Percentiles rank a stretch among this genome's conserved stretches.
phyloP scores from a whole-genome alignment of 208 protist species.

The Vickermania spadyakhi region DNA sequence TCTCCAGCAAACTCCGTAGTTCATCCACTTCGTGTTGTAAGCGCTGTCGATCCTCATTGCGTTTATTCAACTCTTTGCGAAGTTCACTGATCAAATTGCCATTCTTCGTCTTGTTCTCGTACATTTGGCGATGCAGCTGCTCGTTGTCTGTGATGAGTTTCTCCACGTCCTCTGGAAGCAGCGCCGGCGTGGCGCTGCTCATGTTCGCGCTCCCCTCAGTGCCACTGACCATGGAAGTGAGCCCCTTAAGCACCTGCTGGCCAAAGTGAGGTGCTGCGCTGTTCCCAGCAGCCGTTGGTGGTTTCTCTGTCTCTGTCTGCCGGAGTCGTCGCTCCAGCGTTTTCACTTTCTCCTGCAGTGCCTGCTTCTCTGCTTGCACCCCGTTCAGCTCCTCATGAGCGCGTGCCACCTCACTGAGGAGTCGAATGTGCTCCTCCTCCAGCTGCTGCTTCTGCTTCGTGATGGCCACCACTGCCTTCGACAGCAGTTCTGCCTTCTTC shows the following conservation, averaged over 20 bases:
- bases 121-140: conserved; percentile 54
- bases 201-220: conserved; percentile 20
- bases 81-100: background rate
- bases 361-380: conserved; percentile 31
- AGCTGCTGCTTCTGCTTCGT: conserved; percentile 79
- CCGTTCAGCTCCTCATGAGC: conserved; percentile 26
- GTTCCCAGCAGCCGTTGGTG: conserved; percentile 13
- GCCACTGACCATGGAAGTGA: conserved; percentile 58
- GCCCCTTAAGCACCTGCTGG: conserved; percentile 52
- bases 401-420: conserved; percentile 38
- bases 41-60: conserved; percentile 6
- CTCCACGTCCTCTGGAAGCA: conserved; percentile 54
- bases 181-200: conserved; percentile 1
- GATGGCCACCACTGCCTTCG: conserved; percentile 69
- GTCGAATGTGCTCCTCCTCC: conserved; percentile 32
- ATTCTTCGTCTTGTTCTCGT: conserved; percentile 27
- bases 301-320: background rate
- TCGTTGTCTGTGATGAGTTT: conserved; percentile 62
- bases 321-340: conserved; percentile 28
- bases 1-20: conserved; percentile 26
- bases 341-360: conserved; percentile 34
- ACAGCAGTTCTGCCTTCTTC: conserved; percentile 75
- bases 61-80: background rate
- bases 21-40: conserved; percentile 31
- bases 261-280: conserved; percentile 38